Base-by-base conservation (phyloP, 345 rosid genomes). In the Eucalyptus marginata region DNA sequence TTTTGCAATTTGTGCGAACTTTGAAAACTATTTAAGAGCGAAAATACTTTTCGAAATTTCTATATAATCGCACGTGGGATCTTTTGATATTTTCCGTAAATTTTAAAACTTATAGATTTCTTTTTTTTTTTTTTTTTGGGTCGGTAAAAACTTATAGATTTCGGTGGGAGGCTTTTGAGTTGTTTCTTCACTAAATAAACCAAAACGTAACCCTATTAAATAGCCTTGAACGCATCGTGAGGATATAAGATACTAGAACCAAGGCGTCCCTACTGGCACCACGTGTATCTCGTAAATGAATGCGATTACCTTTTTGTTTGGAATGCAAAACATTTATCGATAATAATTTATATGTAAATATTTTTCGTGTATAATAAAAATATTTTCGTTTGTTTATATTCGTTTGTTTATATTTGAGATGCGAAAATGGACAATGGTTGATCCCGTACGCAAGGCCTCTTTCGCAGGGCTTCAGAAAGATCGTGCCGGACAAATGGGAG, bases 401-500 rank as follows among this genome's bases (percentile, higher is more conserved):
- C 58, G 58, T 20, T 52, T 52, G 10, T 52, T 52, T 52, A 52
- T 52, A 52, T 56, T 33, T 33, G 46, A 6, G 3, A 36, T 36
- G 44, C 27, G 27, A 71, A 36, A 71, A 36, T 71, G 81, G 81
- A 36, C 81, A 5, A 18, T 18, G 46, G 22, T 36, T 40, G 81
- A 71, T 71, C 22, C 12, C 40, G 80, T 33, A 18, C 25, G 81
- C 13, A 36, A 36, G 81, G 81, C 51, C 40, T 8, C 50, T 84
- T 50, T 62, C 62, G 6, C 87, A 88, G 91, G 95, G 95, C 25
- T 93, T 93, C 54, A 88, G 93, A 46, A 93, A 92, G 84, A 91
- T 90, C 54, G 95, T 90, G 86, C 93, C 94, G 24, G 95, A 93
- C 88, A 93, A 93, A 89, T 93, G 95, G 95, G 95, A 93, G 80